Percentiles rank a stretch among this genome's conserved stretches.
Evolutionary conservation across 345 rosid species (phyloP).

Genomic region (Nephelium lappaceum): DNA sequence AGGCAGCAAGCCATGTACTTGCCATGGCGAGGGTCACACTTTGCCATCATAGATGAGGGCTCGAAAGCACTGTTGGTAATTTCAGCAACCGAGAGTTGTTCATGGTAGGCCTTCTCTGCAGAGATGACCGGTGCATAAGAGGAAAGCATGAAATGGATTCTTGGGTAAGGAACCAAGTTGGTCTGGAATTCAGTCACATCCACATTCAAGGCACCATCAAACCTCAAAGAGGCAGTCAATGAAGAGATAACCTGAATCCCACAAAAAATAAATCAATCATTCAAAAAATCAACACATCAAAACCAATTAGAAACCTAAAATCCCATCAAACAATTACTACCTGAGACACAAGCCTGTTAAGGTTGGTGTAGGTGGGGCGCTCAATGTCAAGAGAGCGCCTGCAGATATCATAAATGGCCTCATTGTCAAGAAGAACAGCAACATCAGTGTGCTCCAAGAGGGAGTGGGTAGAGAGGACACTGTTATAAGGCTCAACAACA

Average conservation of each 20-base stretch:
- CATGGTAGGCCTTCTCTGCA: constrained; percentile 53
- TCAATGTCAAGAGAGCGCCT: constrained; percentile 77
- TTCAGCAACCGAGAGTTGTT: constrained; percentile 65
- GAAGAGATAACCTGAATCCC: constrained; percentile 63
- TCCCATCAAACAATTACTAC: constrained; percentile 32
- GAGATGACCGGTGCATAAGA: constrained; percentile 82
- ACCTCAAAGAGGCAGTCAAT: constrained; percentile 77
- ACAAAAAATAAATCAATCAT: not conserved
- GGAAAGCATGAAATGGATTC: constrained; percentile 87
- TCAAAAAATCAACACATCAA: not conserved
- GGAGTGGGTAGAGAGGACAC: constrained; percentile 77
- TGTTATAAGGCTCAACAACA: constrained; percentile 82
- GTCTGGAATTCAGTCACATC: constrained; percentile 83
- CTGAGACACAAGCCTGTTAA: constrained; percentile 77
- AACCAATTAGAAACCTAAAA: not conserved
- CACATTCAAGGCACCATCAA: constrained; percentile 79
- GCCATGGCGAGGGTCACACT: constrained; percentile 88
- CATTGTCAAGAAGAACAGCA: constrained; percentile 58
- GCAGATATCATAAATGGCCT: constrained; percentile 71
- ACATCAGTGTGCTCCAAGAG: constrained; percentile 79
- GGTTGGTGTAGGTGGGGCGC: constrained; percentile 79
- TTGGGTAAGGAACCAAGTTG: constrained; percentile 79
- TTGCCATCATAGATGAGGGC: constrained; percentile 58
- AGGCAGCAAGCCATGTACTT: constrained; percentile 84
- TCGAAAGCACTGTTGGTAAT: constrained; percentile 60